phyloP scores from a whole-genome alignment of 805 yeast species.

The Cyberlindnera sargentensis region DNA sequence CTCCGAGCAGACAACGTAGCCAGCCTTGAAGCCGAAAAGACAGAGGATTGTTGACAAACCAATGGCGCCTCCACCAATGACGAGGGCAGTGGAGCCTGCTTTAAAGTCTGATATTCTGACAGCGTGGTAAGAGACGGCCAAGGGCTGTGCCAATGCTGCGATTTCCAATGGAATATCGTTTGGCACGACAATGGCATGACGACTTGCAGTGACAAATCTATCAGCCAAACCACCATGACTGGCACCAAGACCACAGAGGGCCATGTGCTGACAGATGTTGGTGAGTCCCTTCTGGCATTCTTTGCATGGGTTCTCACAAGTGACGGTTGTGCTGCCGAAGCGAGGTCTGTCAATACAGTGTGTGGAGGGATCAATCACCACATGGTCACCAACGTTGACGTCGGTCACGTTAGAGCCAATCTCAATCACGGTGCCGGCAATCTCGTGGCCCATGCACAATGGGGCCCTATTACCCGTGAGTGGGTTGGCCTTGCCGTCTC shows the following conservation, averaged over 20 bases:
- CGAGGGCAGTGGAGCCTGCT: conserved; percentile 39
- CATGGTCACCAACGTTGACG: conserved; percentile 47
- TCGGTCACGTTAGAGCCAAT: conserved; percentile 40
- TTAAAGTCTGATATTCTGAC: conserved; percentile 33
- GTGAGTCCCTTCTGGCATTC: conserved; percentile 44
- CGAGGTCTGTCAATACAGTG: conserved; percentile 44
- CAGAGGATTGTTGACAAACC: conserved; percentile 45
- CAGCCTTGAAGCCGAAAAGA: conserved; percentile 38
- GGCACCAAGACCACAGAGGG: conserved; percentile 50
- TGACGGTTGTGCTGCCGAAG: conserved; percentile 28
- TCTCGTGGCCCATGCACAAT: conserved; percentile 48
- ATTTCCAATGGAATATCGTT: conserved; percentile 32
- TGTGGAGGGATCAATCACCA: conserved; percentile 56
- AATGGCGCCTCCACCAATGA: conserved; percentile 52
- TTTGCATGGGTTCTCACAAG: conserved; percentile 30
- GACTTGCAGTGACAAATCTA: conserved; percentile 34
- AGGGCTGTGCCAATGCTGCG: conserved; percentile 52
- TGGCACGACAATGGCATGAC: conserved; percentile 36
- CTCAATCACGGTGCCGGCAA: conserved; percentile 37
- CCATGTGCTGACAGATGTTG: conserved; percentile 44
- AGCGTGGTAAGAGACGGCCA: conserved; percentile 57
- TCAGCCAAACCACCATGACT: conserved; percentile 51
- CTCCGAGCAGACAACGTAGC: conserved; percentile 42
- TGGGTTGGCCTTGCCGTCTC: conserved; percentile 29
- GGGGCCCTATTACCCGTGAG: conserved; percentile 37